Conservation (phyloP, 164 flowering plant species). For the Malania oleifera region DNA sequence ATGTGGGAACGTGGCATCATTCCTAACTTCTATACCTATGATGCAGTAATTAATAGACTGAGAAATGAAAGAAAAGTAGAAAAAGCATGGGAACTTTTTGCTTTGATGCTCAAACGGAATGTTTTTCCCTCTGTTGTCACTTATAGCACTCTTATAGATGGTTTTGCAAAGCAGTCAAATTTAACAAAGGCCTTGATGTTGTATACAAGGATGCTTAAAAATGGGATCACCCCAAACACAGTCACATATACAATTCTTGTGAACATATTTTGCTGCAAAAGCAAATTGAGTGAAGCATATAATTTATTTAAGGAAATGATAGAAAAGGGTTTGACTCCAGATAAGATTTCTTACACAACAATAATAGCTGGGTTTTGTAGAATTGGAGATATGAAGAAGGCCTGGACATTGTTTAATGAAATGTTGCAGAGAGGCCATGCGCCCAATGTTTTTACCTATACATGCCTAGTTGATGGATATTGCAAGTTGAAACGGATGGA, state of each 20-base stretch:
- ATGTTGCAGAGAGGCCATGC: conserved; percentile 30
- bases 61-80: conserved; percentile 34
- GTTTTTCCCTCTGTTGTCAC: conserved; percentile 37
- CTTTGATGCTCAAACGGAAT: conserved; percentile 46
- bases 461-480: conserved; percentile 48
- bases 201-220: conserved; percentile 33
- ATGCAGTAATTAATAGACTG: conserved; percentile 31
- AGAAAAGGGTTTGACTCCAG: conserved; percentile 33
- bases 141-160: conserved; percentile 42
- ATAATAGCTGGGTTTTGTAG: conserved; percentile 51
- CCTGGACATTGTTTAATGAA: conserved; percentile 27
- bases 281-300: conserved; percentile 31
- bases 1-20: conserved; percentile 33
- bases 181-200: conserved; percentile 30
- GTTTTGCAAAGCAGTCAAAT: conserved; percentile 41
- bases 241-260: conserved; percentile 40
- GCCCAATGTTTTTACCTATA: conserved; percentile 49
- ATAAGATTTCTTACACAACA: conserved; percentile 43
- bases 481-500: conserved; percentile 35
- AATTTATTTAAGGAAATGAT: conserved; percentile 40
- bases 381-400: conserved; percentile 34
- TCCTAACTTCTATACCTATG: conserved; percentile 39
- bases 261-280: conserved; percentile 22
- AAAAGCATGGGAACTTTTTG: conserved; percentile 37
- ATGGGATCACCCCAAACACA: conserved; percentile 33